Base-by-base conservation (phyloP, 2,329 filamentous ascomycete genomes). In the Sporothrix inflata region DNA sequence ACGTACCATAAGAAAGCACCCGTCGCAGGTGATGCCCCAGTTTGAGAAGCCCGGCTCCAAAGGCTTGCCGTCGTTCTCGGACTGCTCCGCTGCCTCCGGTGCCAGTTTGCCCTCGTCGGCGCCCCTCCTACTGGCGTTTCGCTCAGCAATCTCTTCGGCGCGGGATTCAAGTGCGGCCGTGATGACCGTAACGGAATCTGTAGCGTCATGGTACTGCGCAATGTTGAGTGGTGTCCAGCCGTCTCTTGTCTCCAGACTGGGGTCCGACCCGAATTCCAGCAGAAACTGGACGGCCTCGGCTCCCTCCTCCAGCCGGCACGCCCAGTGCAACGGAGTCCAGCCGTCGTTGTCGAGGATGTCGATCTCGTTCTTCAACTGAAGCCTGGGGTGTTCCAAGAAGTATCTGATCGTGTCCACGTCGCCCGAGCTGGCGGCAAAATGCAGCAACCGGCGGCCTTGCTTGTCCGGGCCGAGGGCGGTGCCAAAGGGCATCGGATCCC, bases 201-300 rank as follows among this genome's bases (percentile, higher is more conserved):
- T n/a, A 2, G 65, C 47, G 30, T 40, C 65, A 27, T 68, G 65
- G 45, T 53, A 68, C 19, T 67, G 65, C 9, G 65, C 45, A 53
- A 68, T 68, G 30, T 68, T 68, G 65, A 68, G 30, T 19, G 65
- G 65, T n/a, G 65, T 68, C 47, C 65, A 53, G 47, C 65, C 65
- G 30, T 68, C 65, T 1, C 47, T 16, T 4, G 65, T 68, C 30
- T 68, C 65, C 1, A 53, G 47, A 19, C 65, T 53, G 4, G 65
- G 65, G 47, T 68, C 65, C n/a, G 65, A 51, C n/a, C 45, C 45
- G 47, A 9, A 21, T 16, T 34, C 65, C 45, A 68, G 34, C 27
- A 68, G n/a, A 38, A 53, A 27, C n/a, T 27, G 7, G 3, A 68
- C 65, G 1, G 7, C 45, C 30, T 24, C 65, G 2, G 27, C 47